Evolutionary conservation across 495 filamentous ascomycete species (phyloP).

Genomic region (Penicillium dipodomyicola): DNA sequence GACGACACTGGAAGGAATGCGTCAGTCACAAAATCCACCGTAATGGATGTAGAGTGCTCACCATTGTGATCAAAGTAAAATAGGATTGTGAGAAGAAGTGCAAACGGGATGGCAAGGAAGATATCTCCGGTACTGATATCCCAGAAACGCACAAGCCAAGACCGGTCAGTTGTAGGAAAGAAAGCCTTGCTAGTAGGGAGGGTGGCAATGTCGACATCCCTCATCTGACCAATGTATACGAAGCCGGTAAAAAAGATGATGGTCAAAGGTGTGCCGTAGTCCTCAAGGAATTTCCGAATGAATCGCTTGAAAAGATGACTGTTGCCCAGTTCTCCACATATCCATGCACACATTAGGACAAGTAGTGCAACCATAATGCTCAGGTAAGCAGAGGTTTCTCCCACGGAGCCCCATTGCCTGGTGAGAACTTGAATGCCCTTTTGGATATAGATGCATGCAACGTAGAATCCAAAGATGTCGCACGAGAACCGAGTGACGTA

Average conservation of each 20-base stretch:
- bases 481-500: conserved; percentile 85
- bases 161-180: conserved; percentile 72
- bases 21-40: background rate
- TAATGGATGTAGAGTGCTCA: conserved; percentile 27
- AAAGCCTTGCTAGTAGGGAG: conserved; percentile 76
- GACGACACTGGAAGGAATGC: conserved; percentile 59
- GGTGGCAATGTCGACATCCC: conserved; percentile 57
- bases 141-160: conserved; percentile 90
- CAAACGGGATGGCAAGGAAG: conserved; percentile 88
- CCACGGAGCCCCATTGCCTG: conserved; percentile 53
- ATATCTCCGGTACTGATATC: conserved; percentile 69
- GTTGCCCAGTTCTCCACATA: conserved; percentile 66
- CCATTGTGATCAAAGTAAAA: conserved; percentile 95
- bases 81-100: conserved; percentile 76
- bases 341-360: conserved; percentile 68
- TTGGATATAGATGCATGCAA: conserved; percentile 81
- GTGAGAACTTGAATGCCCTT: conserved; percentile 80
- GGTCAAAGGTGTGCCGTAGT: conserved; percentile 80
- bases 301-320: conserved; percentile 68
- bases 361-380: conserved; percentile 71
- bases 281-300: conserved; percentile 74
- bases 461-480: conserved; percentile 87
- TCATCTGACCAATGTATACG: conserved; percentile 79
- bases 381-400: conserved; percentile 66
- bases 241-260: conserved; percentile 88